Base-by-base conservation (phyloP, 352 stramenopile genomes). In the Pythium chondricola region DNA sequence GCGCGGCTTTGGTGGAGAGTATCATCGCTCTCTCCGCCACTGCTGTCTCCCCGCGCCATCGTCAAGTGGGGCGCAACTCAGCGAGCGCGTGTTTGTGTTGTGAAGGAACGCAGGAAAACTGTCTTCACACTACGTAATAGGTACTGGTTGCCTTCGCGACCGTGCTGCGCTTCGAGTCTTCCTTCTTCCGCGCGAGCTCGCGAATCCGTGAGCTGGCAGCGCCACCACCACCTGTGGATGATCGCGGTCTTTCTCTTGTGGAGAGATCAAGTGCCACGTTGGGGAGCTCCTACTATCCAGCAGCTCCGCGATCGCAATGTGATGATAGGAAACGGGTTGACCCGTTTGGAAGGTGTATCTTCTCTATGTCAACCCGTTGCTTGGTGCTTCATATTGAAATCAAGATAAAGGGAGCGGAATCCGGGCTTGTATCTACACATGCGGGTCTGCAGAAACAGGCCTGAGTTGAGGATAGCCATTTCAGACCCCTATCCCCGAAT, bases 21-120 rank as follows among this genome's bases (percentile, higher is more conserved):
- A 56, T 86, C 76, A 65, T 86, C 74, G 52, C 70, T 86, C 27
- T 85, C 76, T 17, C 53, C 61, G 32, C 71, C 75, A 45, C 68
- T 80, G 26, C 36, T 54, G 42, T 70, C 63, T 45, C 55, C 51
- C 48, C 65, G 51, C 32, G 25, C 49, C 49, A 50, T 56, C 8
- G 25, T 21, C 18, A 27, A 9, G 10, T 29, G 6, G 6, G 6
- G 6, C 8, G 6, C 27, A 6, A 9, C 16, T 20, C 7, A 33
- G 29, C 7, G 7, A 13, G 29, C 29, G 29, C 29, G 8, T 33
- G 7, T 33, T 33, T 33, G 29, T 8, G 29, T 33, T 33, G 13
- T 33, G n/a, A n/a, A n/a, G 29, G 29, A 33, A 33, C 13, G 29
- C 29, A 13, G 29, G 7, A 8, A 33, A 33, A 8, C 7, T 33